phyloP scores from a whole-genome alignment of 257 asterid genomes.

The Rhazya stricta region DNA sequence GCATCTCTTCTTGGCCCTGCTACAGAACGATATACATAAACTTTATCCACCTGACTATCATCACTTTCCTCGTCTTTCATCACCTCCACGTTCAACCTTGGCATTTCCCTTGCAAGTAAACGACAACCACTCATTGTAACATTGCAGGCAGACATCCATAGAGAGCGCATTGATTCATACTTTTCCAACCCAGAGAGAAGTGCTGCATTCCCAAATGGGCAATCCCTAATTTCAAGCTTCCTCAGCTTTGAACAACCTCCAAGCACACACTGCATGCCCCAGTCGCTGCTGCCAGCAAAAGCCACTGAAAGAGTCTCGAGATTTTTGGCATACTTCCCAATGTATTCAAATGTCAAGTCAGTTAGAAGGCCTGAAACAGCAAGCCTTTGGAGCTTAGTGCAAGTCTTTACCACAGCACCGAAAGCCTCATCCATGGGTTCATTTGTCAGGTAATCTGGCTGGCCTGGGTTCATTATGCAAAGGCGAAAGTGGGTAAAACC shows the following conservation, averaged over 20 bases:
- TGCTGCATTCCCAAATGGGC: constrained; percentile 75
- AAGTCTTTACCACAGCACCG: constrained; percentile 73
- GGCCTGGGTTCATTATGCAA: constrained; percentile 72
- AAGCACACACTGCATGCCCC: constrained; percentile 78
- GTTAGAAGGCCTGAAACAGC: constrained; percentile 73
- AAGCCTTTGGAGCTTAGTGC: constrained; percentile 70
- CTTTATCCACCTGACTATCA: constrained; percentile 40
- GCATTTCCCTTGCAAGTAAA: constrained; percentile 57
- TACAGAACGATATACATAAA: constrained; percentile 69
- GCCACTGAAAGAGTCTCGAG: constrained; percentile 86
- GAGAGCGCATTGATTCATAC: constrained; percentile 68
- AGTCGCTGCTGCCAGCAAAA: constrained; percentile 76
- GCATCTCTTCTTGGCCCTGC: constrained; percentile 84
- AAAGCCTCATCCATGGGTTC: constrained; percentile 92
- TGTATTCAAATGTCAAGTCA: constrained; percentile 68
- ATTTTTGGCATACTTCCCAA: constrained; percentile 70
- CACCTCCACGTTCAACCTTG: constrained; percentile 78
- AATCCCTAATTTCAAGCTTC: constrained; percentile 85
- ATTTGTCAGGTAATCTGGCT: constrained; percentile 66
- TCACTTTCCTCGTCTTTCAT: constrained; percentile 50
- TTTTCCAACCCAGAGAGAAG: constrained; percentile 54
- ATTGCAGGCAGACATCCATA: constrained; percentile 82
- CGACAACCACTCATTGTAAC: constrained; percentile 65
- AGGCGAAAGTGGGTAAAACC: constrained; percentile 88
- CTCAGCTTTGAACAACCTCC: constrained; percentile 77